Percentiles rank a stretch among this genome's conserved stretches.
Evolutionary conservation across 345 rosid genomes (phyloP).

Genomic region (Gynandropsis gynandra): DNA sequence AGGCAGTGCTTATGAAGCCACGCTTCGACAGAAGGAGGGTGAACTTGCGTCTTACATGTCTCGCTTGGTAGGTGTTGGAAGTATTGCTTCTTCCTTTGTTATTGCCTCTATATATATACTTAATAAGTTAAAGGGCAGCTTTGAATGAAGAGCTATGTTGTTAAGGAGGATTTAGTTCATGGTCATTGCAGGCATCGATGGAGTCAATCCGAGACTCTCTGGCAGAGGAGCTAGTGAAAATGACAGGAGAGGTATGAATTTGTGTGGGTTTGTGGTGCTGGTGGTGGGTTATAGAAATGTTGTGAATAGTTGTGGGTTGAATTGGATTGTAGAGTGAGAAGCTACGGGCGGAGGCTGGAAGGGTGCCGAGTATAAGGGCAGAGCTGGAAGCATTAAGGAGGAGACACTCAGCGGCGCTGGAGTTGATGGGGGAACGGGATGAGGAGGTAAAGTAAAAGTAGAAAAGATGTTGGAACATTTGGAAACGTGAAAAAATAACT

Average conservation of each 20-base stretch:
- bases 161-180: too few relatives aligned
- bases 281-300: too few relatives aligned
- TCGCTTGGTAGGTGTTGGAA: constrained; percentile 61
- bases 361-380: constrained; percentile 71
- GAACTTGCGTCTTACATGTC: constrained; percentile 96
- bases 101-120: background rate
- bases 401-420: constrained; percentile 94
- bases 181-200: constrained; percentile 76
- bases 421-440: constrained; percentile 99
- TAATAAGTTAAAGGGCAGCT: too few relatives aligned
- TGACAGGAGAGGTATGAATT: constrained; percentile 72
- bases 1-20: constrained; percentile 82
- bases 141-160: too few relatives aligned
- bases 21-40: constrained; percentile 98
- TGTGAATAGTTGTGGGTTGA: constrained; percentile 18
- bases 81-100: background rate
- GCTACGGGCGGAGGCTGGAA: constrained; percentile 59
- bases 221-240: constrained; percentile 91
- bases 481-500: too few relatives aligned
- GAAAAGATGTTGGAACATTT: background rate
- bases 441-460: constrained; percentile 64
- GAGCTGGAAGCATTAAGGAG: constrained; percentile 90
- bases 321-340: constrained; percentile 74
- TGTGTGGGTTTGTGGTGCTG: constrained; percentile 9
- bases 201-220: constrained; percentile 96